phyloP scores from a whole-genome alignment of 164 flowering plant species.

The Annona cherimola region DNA sequence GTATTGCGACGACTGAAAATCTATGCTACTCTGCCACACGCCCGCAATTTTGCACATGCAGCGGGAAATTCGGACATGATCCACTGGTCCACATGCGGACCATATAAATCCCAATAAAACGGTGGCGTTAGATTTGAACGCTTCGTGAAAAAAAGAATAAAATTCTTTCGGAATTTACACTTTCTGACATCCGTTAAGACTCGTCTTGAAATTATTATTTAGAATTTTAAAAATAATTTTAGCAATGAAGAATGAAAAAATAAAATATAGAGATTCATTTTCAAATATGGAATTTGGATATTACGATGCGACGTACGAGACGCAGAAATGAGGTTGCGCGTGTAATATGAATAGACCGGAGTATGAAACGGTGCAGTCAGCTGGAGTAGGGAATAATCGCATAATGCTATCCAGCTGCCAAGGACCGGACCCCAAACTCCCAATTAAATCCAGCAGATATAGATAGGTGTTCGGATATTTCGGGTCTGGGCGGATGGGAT shows the following conservation, averaged over 20 bases:
- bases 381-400: neutral
- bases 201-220: neutral
- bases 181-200: too few species aligned
- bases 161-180: too few species aligned
- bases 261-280: too few species aligned
- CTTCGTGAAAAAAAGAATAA: neutral
- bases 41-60: neutral
- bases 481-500: neutral
- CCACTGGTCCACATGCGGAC: neutral
- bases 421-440: neutral
- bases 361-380: too few species aligned
- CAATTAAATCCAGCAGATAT: neutral
- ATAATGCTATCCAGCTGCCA: slow-evolving; percentile 1
- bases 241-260: too few species aligned
- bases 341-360: too few species aligned
- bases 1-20: neutral
- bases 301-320: too few species aligned
- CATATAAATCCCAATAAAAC: neutral
- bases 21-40: neutral
- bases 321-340: too few species aligned
- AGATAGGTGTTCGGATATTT: neutral
- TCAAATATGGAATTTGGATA: too few species aligned
- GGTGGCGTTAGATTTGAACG: neutral
- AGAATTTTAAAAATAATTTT: too few species aligned
- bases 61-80: too few species aligned